Evolutionary conservation across 208 protist genomes (phyloP), one percentile per base, ranked within the genome.

Genomic region (Leishmania aethiopica): DNA sequence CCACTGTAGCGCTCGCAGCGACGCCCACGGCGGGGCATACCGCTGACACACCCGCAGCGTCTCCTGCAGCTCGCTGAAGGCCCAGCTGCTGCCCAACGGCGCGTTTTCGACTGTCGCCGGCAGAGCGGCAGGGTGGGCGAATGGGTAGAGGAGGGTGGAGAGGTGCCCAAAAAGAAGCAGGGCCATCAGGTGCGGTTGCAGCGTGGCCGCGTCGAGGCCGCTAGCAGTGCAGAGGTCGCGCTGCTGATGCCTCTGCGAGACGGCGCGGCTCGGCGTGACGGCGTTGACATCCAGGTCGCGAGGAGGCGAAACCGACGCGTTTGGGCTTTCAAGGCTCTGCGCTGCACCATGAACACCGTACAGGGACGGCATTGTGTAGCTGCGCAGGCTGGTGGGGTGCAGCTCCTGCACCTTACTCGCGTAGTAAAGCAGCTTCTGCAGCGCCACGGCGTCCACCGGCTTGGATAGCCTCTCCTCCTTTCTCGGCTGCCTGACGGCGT

Each of bases 1-100:
- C 75, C 77, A 59, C 64, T 86, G 88, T 60, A 96, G 83, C 40
- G 83, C 45, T 4, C 88, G 85, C 72, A 96, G 82, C 62, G 77
- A 67, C 47, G 75, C 75, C 71, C 81, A 89, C 28, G 92, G 90
- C 40, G 92, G 82, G 70, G 85, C 79, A 51, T 85, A 88, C 7
- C 60, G 62, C 53, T 80, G 84, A 62, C 91, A 88, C 19, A 42
- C 32, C 5, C 25, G n/a, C 40, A 92, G 67, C 11, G 82, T 83
- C 17, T 40, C 47, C 57, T 83, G 78, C 32, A 91, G 66, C 37
- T 17, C 40, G 35, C 32, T 81, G 47, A 77, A 25, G 45, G 60
- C 49, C 83, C 79, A 85, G n/a, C 70, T 37, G 64, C 71, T 81
- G 75, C 79, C 78, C 35, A 83, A 75, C 0, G 76, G 69, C 2